Base-by-base conservation (phyloP, 768 basidiomycete species). In the Agrocybe pediades region DNA sequence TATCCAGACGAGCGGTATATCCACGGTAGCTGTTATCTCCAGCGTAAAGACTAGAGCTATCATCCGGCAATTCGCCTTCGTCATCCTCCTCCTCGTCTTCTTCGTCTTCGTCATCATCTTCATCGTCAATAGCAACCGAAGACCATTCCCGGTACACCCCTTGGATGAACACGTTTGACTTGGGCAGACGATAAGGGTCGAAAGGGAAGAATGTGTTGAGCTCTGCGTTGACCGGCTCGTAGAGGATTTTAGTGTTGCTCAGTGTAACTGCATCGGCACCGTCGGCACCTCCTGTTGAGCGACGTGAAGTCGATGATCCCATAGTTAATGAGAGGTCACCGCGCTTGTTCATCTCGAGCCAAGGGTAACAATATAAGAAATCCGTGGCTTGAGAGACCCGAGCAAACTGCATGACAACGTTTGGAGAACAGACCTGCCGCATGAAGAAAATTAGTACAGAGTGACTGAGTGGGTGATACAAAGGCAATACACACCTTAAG, bases 181-280 rank as follows among this genome's bases (percentile, higher is more conserved):
- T 80, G 0, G 92, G 89, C 4, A 99, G 84, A 54, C 87, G 90
- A 75, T 93, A 98, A 2, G 97, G 97, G 69, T 99, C 97, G 67
- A 99, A 99, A 0, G 97, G 97, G 77, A 99, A 99, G 76, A 98
- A 98, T 9, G 87, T 85, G 65, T 93, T 94, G 51, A 98, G 78
- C 55, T 95, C 93, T 8, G 81, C 75, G 46, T 82, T 82, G 54
- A 76, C 60, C n/a, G 62, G 56, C 44, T 60, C 56, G 30, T 53
- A 57, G n/a, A 59, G 49, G 15, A 63, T 26, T 40, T 59, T 62
- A 4, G 61, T 41, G 20, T 59, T 51, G 9, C 55, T 27, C 19
- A 59, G 21, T 9, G 58, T 46, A 1, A 51, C 36, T 19, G 57
- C 49, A 4, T 48, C 33, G 4, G 49, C 16, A 57, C 29, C 53